These are phyloP conservation scores for Strobilomyces echinocephalus DNA, from an alignment of 768 basidiomycete species.

Conservation along the genomic window DNA sequence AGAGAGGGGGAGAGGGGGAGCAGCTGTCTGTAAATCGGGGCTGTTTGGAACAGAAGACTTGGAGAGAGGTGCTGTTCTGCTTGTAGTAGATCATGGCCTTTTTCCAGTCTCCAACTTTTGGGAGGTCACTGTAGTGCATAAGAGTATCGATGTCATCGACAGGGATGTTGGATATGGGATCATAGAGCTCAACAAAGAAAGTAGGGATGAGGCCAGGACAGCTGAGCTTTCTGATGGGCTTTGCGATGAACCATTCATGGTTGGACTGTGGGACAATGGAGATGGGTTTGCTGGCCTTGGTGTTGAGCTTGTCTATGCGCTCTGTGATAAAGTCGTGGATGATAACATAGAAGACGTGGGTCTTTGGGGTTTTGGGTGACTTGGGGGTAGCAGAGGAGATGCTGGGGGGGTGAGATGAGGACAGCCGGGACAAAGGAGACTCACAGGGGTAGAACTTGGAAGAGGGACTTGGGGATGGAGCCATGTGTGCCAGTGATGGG, in stretches of 20 bases:
- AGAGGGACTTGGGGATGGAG: slow-evolving; percentile 79
- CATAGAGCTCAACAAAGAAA: slow-evolving; percentile 93
- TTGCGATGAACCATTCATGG: slow-evolving; percentile 99
- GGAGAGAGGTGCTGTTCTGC: slow-evolving; percentile 87
- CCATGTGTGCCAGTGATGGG: slow-evolving; percentile 89
- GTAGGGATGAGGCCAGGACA: slow-evolving; percentile 96
- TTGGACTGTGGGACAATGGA: slow-evolving; percentile 99
- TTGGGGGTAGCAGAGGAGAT: slow-evolving; percentile 31
- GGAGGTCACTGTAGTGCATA: slow-evolving; percentile 84
- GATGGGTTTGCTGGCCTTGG: slow-evolving; percentile 88
- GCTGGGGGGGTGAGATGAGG: slow-evolving; percentile 22
- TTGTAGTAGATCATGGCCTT: slow-evolving; percentile 93
- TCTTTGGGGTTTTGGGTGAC: slow-evolving; percentile 34
- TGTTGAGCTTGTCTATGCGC: slow-evolving; percentile 92
- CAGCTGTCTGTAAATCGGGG: slow-evolving; percentile 32
- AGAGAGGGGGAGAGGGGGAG: slow-evolving; percentile 11
- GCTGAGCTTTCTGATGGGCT: slow-evolving; percentile 91
- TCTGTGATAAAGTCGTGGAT: slow-evolving; percentile 96
- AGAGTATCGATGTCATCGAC: slow-evolving; percentile 70
- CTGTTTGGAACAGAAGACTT: slow-evolving; percentile 39
- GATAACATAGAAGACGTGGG: slow-evolving; percentile 88
- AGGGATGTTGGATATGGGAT: slow-evolving; percentile 79
- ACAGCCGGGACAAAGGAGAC: not conserved
- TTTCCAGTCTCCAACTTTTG: slow-evolving; percentile 98
- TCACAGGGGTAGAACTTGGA: slow-evolving; percentile 66